Evolutionary conservation across 2,329 filamentous ascomycete species (phyloP).

Genomic region (Clarireedia homoeocarpa): DNA sequence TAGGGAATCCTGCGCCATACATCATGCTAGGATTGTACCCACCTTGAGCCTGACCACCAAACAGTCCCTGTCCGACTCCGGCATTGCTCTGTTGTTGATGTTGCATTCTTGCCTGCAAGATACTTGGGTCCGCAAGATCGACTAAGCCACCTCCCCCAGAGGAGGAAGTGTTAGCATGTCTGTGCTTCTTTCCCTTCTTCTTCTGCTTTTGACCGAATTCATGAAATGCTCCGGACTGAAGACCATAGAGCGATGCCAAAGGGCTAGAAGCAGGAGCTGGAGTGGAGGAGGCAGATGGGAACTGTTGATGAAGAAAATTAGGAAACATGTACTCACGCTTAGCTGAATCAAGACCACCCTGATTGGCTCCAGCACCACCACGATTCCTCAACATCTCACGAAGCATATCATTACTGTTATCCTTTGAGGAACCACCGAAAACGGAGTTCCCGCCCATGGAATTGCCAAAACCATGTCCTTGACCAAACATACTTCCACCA

Average conservation of each 20-base stretch:
- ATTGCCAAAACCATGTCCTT: slow-evolving; percentile 76
- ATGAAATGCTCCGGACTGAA: slow-evolving; percentile 78
- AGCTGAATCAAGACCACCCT: slow-evolving; percentile 71
- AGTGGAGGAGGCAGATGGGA: slow-evolving; percentile 72
- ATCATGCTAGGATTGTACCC: slow-evolving; percentile 86
- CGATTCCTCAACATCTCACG: slow-evolving; percentile 73
- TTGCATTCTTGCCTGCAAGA: slow-evolving; percentile 96
- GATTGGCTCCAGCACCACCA: slow-evolving; percentile 53
- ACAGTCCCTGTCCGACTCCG: slow-evolving; percentile 82
- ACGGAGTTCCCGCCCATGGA: slow-evolving; percentile 43
- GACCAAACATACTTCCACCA: slow-evolving; percentile 77
- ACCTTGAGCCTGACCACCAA: slow-evolving; percentile 86
- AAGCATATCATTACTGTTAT: slow-evolving; percentile 65
- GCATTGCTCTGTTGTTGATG: slow-evolving; percentile 75
- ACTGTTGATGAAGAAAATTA: slow-evolving; percentile 83
- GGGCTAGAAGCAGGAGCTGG: slow-evolving; percentile 85
- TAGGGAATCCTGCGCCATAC: slow-evolving; percentile 50
- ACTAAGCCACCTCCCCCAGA: slow-evolving; percentile 98
- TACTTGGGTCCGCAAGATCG: slow-evolving; percentile 99
- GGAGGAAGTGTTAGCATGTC: slow-evolving; percentile 99
- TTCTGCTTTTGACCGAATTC: slow-evolving; percentile 95
- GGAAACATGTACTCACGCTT: slow-evolving; percentile 99
- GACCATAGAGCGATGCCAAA: slow-evolving; percentile 85
- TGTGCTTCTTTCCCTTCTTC: slow-evolving; percentile 99
- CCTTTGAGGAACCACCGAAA: slow-evolving; percentile 65